Conservation (phyloP, 108 stramenopile genomes). For the Fistulifera solaris region DNA sequence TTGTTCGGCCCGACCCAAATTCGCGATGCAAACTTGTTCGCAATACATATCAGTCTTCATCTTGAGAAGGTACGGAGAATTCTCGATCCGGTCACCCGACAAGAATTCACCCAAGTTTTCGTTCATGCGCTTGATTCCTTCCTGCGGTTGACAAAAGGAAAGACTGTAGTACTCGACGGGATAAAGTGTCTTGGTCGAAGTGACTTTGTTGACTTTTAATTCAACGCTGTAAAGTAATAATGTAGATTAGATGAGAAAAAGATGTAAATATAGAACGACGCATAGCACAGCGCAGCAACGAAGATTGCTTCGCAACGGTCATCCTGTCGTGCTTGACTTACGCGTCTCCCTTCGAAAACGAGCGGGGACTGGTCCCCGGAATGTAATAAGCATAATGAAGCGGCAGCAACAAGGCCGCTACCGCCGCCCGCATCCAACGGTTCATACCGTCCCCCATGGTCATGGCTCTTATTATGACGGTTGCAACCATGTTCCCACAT, state of each 20-base stretch:
- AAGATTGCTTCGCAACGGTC: neutral
- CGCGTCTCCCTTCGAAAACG: conserved; percentile 2
- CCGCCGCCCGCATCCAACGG: no score
- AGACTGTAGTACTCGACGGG: conserved; percentile 94
- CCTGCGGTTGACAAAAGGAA: conserved; percentile 89
- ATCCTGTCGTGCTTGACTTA: neutral
- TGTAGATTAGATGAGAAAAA: neutral
- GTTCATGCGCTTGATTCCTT: conserved; percentile 67
- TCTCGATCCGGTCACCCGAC: conserved; percentile 93
- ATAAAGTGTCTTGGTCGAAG: conserved; percentile 81
- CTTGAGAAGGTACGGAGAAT: conserved; percentile 86
- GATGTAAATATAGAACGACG: neutral
- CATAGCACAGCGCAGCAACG: neutral
- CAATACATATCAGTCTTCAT: conserved; percentile 97
- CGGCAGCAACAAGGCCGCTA: no score
- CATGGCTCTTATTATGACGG: no score
- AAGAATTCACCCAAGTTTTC: conserved; percentile 99
- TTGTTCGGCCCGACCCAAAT: conserved; percentile 61
- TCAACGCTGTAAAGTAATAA: conserved; percentile 48
- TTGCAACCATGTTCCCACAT: no score
- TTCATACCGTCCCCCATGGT: no score
- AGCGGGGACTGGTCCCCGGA: conserved; percentile 8
- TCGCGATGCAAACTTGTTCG: conserved; percentile 78
- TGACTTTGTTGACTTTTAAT: conserved; percentile 87
- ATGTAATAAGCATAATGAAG: conserved; percentile 5